Evolutionary conservation across 257 asterid genomes (phyloP), one percentile per base, ranked within the genome.

Genomic region (Avicennia marina): DNA sequence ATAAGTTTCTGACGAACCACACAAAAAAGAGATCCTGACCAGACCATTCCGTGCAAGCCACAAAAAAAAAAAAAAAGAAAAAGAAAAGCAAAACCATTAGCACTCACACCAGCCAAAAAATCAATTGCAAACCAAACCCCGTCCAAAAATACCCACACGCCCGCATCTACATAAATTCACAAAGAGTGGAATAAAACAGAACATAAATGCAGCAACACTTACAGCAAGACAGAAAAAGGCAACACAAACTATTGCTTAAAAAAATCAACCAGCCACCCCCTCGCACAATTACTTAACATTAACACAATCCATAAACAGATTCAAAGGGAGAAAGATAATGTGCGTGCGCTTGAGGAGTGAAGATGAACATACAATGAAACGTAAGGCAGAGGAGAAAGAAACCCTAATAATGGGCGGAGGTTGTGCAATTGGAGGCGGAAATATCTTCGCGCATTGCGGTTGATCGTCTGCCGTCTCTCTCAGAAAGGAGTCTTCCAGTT

Each of bases 381-480:
- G 52, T 55, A 69, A 62, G 70, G 62, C 8, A 21, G 63, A 57
- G 27, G 48, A 47, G 40, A 53, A 31, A 34, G 76, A 75, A 75
- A 58, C 74, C 74, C 76, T 65, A 70, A 57, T 44, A 65, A 65
- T 33, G 76, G 69, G 76, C 25, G 40, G 71, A 67, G 57, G 69
- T 57, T 32, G 68, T 41, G 72, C 73, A 71, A 69, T 67, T 71
- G 78, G 71, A 55, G 66, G 72, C 62, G 61, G 38, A n/a, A 54
- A 61, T 66, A 69, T 74, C 72, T 69, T 58, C n/a, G 63, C 24
- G 66, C 41, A 52, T 56, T 29, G 34, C 44, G 66, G 50, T 66
- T 53, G 63, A 22, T 44, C 36, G 27, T 39, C 24, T 44, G 56
- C 49, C 53, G 16, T 70, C 70, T 62, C 60, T 67, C 63, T 53